Base-by-base conservation (phyloP, 2,329 filamentous ascomycete species). In the Penicillium sp. region DNA sequence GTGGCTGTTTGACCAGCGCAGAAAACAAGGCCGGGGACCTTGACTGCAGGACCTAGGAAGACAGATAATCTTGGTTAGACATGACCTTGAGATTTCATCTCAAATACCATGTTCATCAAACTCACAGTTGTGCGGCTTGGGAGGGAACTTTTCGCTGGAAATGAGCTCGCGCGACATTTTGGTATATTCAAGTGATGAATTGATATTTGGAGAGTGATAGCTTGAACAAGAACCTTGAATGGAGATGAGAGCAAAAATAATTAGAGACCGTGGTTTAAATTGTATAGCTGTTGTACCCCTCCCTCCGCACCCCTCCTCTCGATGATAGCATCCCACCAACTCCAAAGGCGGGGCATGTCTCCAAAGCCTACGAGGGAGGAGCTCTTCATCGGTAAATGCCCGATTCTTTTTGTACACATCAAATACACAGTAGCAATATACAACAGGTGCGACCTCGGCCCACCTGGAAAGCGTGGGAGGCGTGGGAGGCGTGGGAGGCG, bases 1-100 rank as follows among this genome's bases (percentile, higher is more conserved):
- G 75, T 77, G n/a, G 75, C 76, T n/a, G 75, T 78, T 60, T 78
- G 75, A 3, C 76, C 76, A 4, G 75, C 75, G 26, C 72, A 75
- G 58, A 78, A 78, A 42, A 78, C 75, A 13, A 78, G 74, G 21
- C 75, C 75, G 0, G 76, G 75, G 4, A 78, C 69, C 52, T 76
- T 77, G 40, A 68, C 65, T 1, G 76, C 76, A 32, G 75, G 76
- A 58, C 67, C 73, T 75, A 3, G 29, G 40, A n/a, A 12, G 44
- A 15, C 12, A 26, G 39, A 32, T 18, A 39, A 23, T 13, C n/a
- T 20, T 10, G 12, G 15, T 42, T 27, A 26, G 29, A 18, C 21
- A n/a, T 27, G 10, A 18, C 20, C 12, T 20, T 27, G 4, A 17
- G 24, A 7, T 7, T 39, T 39, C 21, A 15, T 24, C 7, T 12